Conservation (phyloP, 371 early-diverging fungal species). For the Cokeromyces recurvatus region DNA sequence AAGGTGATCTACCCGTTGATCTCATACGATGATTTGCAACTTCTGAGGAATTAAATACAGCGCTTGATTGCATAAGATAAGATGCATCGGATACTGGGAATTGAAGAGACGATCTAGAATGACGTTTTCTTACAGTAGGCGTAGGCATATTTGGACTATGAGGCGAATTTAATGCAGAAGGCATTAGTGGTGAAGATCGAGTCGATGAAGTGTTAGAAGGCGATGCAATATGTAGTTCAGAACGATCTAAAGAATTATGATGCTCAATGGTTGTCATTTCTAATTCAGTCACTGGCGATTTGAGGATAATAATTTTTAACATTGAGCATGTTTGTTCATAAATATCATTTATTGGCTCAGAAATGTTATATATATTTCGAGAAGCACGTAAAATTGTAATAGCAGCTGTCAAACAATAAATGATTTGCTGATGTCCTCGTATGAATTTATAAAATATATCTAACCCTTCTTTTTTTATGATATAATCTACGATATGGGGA, state of each 20-base stretch:
- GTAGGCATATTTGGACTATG: conserved; percentile 15
- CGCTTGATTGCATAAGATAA: conserved; percentile 8
- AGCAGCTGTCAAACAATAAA: conserved; percentile 37
- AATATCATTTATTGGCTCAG: background rate
- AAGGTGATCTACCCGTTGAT: conserved; percentile 7
- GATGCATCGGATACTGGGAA: conserved; percentile 2
- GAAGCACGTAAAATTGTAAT: conserved; percentile 22
- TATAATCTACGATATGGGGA: conserved; percentile 19
- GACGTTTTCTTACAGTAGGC: conserved; percentile 6
- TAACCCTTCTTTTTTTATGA: conserved; percentile 15
- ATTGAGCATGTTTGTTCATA: conserved; percentile 7
- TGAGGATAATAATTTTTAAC: conserved; percentile 1
- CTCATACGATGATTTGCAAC: conserved; percentile 6
- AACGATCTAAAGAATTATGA: background rate
- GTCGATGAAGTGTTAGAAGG: conserved; percentile 23
- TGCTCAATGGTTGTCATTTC: background rate
- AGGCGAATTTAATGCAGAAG: conserved; percentile 7
- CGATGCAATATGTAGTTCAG: conserved; percentile 3
- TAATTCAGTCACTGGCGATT: conserved; percentile 19
- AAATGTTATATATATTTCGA: background rate
- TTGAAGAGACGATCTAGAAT: conserved; percentile 15
- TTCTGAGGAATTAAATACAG: background rate
- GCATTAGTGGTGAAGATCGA: conserved; percentile 13
- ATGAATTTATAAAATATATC: conserved; percentile 20
- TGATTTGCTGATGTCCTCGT: conserved; percentile 33